These are phyloP conservation scores for Puya raimondii DNA, from an alignment of 176 grass and related monocot species.

Conservation along the genomic window DNA sequence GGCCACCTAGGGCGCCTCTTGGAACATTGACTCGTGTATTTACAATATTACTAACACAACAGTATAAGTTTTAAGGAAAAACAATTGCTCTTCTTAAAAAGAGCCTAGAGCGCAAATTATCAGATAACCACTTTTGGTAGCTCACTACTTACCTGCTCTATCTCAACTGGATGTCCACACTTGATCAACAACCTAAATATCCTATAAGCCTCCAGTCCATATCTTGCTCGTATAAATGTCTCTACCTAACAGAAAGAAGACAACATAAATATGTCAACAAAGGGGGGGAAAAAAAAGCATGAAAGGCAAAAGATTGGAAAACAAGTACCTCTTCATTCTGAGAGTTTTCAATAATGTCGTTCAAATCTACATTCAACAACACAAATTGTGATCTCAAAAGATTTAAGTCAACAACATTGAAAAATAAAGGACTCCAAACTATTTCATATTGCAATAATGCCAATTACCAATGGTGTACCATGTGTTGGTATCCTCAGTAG, in stretches of 20 bases:
- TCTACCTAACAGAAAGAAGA: constrained; percentile 49
- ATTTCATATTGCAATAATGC: background rate
- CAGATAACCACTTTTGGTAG: background rate
- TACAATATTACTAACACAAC: background rate
- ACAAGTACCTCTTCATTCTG: constrained; percentile 69
- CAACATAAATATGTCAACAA: background rate
- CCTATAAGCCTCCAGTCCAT: constrained; percentile 61
- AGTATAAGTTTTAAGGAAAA: background rate
- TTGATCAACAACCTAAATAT: constrained; percentile 70
- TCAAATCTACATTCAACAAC: constrained; percentile 57
- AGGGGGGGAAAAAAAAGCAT: constrained; percentile 2
- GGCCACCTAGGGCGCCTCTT: too few species aligned
- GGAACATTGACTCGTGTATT: too few species aligned
- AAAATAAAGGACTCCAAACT: background rate
- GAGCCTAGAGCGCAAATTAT: background rate
- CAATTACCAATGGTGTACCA: constrained; percentile 53
- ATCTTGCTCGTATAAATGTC: constrained; percentile 59
- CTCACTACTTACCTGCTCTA: constrained; percentile 53
- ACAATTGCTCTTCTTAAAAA: background rate
- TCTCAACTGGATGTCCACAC: constrained; percentile 40
- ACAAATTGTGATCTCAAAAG: constrained; percentile 18
- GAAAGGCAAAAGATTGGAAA: constrained; percentile 1
- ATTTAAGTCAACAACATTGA: background rate
- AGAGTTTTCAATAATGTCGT: constrained; percentile 45
- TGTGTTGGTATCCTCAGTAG: constrained; percentile 28